phyloP scores from a whole-genome alignment of 73 alveolate species.

The Tetrahymena borealis region DNA sequence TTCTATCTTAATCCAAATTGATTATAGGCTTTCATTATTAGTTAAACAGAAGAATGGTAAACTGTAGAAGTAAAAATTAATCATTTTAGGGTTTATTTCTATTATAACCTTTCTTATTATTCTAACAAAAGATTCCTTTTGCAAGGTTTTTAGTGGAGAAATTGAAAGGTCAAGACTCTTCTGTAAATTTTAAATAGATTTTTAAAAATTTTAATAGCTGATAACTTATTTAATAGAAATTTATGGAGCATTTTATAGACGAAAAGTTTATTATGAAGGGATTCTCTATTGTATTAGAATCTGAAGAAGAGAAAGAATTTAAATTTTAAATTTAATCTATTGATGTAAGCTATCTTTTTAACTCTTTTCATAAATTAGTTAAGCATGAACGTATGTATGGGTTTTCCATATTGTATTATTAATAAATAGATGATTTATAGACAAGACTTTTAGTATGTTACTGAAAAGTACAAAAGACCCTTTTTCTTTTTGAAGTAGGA shows the following conservation, averaged over 20 bases:
- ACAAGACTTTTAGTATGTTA: not conserved
- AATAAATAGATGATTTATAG: not conserved
- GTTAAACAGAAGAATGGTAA: not conserved
- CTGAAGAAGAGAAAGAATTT: not conserved
- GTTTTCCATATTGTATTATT: not conserved
- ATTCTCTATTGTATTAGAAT: not conserved
- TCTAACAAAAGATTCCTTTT: not conserved
- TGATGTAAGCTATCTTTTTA: too few relatives aligned
- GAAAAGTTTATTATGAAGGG: not conserved
- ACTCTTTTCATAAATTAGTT: too few relatives aligned
- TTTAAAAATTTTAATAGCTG: not conserved
- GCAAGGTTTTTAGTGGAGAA: not conserved
- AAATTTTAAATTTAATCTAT: not conserved
- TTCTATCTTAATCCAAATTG: not conserved
- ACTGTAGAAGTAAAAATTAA: not conserved
- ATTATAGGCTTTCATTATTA: not conserved
- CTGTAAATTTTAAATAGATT: not conserved
- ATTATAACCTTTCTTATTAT: not conserved
- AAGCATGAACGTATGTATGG: too few relatives aligned
- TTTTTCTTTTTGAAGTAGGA: not conserved
- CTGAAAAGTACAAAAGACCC: not conserved
- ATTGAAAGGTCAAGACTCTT: not conserved
- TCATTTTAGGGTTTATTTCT: not conserved
- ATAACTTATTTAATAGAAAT: not conserved
- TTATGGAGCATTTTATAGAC: not conserved